These are phyloP conservation scores for Picochlorum sp. DNA, from an alignment of 139 green algal genomes.

Conservation along the genomic window DNA sequence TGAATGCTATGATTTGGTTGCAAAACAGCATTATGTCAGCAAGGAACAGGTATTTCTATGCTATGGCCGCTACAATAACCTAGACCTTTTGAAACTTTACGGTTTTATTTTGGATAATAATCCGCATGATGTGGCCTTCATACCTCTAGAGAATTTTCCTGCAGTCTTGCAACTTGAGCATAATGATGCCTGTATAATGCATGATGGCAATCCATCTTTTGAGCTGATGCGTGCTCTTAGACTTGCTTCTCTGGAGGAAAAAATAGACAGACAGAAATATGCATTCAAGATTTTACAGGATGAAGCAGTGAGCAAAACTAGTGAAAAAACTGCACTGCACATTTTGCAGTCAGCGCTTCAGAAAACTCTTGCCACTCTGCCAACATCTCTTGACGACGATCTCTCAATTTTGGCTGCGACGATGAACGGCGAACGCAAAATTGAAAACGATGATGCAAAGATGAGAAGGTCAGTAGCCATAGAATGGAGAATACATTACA, in stretches of 20 bases:
- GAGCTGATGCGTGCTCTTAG: constrained; percentile 39
- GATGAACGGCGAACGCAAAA: too few species aligned
- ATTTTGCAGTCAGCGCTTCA: background rate
- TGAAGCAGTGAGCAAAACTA: background rate
- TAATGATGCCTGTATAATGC: constrained; percentile 21
- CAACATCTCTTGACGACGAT: too few species aligned
- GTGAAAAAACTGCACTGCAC: constrained; percentile 12
- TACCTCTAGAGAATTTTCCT: constrained; percentile 28
- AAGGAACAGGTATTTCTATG: constrained; percentile 64
- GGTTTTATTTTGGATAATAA: constrained; percentile 59
- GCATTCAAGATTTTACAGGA: constrained; percentile 11
- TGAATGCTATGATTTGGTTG: too few species aligned
- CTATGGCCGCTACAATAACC: constrained; percentile 78
- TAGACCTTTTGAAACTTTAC: constrained; percentile 79
- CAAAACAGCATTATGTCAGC: constrained; percentile 19
- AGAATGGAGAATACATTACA: too few species aligned
- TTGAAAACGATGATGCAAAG: too few species aligned
- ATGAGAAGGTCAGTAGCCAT: too few species aligned
- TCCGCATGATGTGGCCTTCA: constrained; percentile 43
- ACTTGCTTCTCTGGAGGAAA: constrained; percentile 3
- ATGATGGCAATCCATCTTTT: constrained; percentile 39
- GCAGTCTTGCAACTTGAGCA: background rate
- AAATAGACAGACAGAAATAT: background rate
- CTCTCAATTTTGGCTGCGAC: too few species aligned
- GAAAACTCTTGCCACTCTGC: too few species aligned